phyloP scores from a whole-genome alignment of 2,329 filamentous ascomycete genomes.

The Colletotrichum theobromicola region DNA sequence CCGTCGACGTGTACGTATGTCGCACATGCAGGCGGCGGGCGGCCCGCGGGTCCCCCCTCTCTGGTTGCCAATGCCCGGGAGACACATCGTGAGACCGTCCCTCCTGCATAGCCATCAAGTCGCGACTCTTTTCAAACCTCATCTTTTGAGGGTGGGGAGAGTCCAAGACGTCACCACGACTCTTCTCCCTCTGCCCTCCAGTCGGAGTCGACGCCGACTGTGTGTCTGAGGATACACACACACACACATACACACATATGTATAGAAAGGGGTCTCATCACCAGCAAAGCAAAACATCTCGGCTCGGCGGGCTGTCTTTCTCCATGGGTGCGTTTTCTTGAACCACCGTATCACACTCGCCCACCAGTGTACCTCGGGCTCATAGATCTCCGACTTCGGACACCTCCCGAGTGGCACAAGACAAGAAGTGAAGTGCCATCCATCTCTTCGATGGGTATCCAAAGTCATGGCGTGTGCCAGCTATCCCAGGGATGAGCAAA shows the following conservation, averaged over 20 bases:
- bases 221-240: not conserved
- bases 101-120: not conserved
- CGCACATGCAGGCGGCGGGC: not conserved
- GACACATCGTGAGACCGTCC: not conserved
- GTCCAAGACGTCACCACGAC: not conserved
- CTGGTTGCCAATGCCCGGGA: not conserved
- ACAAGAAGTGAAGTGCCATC: not conserved
- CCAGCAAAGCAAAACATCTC: not conserved
- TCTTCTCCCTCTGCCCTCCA: not conserved
- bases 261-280: not conserved
- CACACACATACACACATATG: not conserved
- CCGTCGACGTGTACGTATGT: not conserved
- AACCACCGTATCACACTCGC: not conserved
- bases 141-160: not conserved
- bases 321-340: not conserved
- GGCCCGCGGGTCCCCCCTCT: not conserved
- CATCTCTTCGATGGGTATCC: not conserved
- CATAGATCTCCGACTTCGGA: not conserved
- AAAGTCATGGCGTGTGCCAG: not conserved
- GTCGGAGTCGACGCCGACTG: not conserved
- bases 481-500: not conserved
- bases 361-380: not conserved
- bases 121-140: not conserved
- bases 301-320: not conserved
- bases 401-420: not conserved